phyloP scores from a whole-genome alignment of 2,329 filamentous ascomycete species.

The Venturia carpophila region DNA sequence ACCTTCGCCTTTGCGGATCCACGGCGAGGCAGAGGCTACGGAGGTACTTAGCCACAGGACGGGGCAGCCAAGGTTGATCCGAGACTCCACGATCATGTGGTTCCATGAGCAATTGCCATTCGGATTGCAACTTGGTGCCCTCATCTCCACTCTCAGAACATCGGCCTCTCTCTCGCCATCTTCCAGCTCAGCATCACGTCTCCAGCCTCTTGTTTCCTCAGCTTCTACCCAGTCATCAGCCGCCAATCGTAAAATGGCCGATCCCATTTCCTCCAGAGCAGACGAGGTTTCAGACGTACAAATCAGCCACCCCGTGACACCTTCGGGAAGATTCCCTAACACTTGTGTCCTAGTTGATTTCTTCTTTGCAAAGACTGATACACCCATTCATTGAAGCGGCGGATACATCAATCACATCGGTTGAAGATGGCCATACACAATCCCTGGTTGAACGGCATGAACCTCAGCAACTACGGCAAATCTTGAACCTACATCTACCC shows the following conservation, averaged over 20 bases:
- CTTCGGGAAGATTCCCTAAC: constrained; percentile 18
- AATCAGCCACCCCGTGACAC: neutral
- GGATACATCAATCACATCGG: constrained; percentile 50
- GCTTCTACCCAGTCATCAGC: neutral
- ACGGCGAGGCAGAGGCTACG: no score
- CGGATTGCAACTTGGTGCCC: no score
- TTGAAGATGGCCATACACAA: constrained; percentile 40
- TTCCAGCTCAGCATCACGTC: neutral
- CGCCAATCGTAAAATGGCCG: neutral
- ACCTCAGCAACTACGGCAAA: constrained; percentile 35
- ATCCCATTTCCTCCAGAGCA: constrained; percentile 22
- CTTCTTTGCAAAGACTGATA: constrained; percentile 58
- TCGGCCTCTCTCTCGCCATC: no score
- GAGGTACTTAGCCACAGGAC: no score
- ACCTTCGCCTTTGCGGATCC: no score
- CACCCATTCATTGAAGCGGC: constrained; percentile 64
- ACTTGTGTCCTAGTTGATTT: constrained; percentile 49
- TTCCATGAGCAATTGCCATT: no score
- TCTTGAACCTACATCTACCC: constrained; percentile 32
- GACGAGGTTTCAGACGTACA: constrained; percentile 32
- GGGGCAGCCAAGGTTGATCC: no score
- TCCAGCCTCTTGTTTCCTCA: neutral
- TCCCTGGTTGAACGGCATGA: constrained; percentile 38
- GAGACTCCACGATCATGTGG: no score
- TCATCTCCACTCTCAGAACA: no score